Percentiles rank a stretch among this genome's conserved stretches.
phyloP scores from a whole-genome alignment of 768 basidiomycete genomes.

The Boletus subcaerulescens region DNA sequence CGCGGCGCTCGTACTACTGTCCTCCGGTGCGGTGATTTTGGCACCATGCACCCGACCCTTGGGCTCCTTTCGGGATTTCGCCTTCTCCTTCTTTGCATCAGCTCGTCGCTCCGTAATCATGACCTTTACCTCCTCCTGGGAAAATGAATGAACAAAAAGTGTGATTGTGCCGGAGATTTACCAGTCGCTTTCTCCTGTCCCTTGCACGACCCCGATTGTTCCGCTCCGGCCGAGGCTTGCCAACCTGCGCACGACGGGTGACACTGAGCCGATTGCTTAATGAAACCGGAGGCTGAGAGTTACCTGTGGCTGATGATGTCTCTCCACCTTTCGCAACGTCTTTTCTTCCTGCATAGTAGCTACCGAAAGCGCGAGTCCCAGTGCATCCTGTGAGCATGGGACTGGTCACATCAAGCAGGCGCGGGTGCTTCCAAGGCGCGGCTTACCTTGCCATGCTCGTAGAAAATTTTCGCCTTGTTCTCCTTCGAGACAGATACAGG shows the following conservation, averaged over 20 bases:
- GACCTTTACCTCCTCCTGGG: constrained; percentile 43
- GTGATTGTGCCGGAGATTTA: constrained; percentile 24
- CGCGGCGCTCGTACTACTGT: constrained; percentile 1
- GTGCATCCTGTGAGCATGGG: constrained; percentile 39
- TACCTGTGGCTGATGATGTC: constrained; percentile 41
- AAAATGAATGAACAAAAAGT: constrained; percentile 11
- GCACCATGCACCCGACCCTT: constrained; percentile 14
- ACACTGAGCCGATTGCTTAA: constrained; percentile 19
- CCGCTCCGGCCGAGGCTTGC: constrained; percentile 26
- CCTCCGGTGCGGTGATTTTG: constrained; percentile 11
- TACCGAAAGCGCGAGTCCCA: constrained; percentile 47
- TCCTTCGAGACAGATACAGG: constrained; percentile 23
- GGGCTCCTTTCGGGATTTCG: constrained; percentile 29
- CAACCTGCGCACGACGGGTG: constrained; percentile 20
- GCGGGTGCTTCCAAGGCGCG: constrained; percentile 6
- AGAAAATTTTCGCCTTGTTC: constrained; percentile 28
- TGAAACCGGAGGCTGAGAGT: constrained; percentile 1
- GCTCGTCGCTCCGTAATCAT: constrained; percentile 36
- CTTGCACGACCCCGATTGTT: constrained; percentile 26
- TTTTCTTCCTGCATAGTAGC: constrained; percentile 46
- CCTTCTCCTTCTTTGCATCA: constrained; percentile 39
- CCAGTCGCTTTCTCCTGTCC: constrained; percentile 38
- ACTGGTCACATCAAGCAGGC: constrained; percentile 19
- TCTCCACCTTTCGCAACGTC: constrained; percentile 37
- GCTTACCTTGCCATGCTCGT: constrained; percentile 34